Conservation (phyloP, 73 alveolate species). For the Tetrahymena elliotti region DNA sequence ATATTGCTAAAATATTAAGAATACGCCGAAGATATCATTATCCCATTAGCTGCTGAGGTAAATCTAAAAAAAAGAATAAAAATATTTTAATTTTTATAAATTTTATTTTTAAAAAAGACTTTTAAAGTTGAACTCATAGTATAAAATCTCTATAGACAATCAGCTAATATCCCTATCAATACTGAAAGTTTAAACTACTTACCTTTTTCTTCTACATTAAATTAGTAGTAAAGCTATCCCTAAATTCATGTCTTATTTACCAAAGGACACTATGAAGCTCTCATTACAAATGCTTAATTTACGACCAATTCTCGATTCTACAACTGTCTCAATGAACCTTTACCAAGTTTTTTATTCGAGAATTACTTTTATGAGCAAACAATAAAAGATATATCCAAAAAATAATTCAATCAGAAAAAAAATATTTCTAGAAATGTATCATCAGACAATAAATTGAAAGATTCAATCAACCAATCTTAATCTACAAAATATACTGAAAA, state of each 20-base stretch:
- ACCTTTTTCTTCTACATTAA: not conserved
- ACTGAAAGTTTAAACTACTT: not conserved
- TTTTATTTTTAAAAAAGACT: not conserved
- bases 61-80: not conserved
- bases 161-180: not conserved
- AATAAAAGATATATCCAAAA: too few species aligned
- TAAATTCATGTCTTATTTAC: not conserved
- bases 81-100: not conserved
- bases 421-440: too few species aligned
- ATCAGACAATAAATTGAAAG: too few species aligned
- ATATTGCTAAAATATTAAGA: not conserved
- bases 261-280: not conserved
- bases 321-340: not conserved
- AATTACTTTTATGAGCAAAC: too few species aligned
- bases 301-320: not conserved
- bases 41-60: not conserved
- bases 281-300: not conserved
- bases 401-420: too few species aligned
- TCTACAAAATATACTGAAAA: not conserved
- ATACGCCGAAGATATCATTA: not conserved
- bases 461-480: not conserved
- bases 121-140: not conserved
- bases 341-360: not conserved
- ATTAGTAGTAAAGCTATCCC: not conserved
- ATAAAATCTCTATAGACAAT: not conserved